Conservation (phyloP, 2,329 filamentous ascomycete genomes). For the Stagonosporopsis tanaceti region DNA sequence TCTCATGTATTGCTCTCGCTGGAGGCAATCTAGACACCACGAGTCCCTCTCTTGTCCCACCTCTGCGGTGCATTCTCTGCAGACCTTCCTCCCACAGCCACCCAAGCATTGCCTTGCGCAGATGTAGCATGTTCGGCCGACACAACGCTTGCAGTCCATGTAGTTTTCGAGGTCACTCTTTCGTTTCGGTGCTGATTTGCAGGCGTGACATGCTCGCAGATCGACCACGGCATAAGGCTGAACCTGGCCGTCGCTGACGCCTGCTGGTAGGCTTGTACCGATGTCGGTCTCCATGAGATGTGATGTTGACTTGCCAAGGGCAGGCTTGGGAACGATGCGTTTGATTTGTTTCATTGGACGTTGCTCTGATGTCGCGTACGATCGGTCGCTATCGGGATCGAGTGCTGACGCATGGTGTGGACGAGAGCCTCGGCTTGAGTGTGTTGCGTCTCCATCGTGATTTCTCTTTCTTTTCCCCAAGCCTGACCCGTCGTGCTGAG, state of each 20-base stretch:
- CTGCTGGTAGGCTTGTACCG: slow-evolving; percentile 1
- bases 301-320: slow-evolving; percentile 39
- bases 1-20: slow-evolving; percentile 30
- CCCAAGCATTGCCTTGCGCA: slow-evolving; percentile 71
- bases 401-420: slow-evolving; percentile 20
- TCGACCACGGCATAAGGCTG: slow-evolving; percentile 27
- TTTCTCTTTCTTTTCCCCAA: slow-evolving; percentile 45
- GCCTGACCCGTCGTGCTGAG: slow-evolving; percentile 24
- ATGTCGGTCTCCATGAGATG: slow-evolving; percentile 45
- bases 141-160: slow-evolving; percentile 69
- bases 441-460: slow-evolving; percentile 20
- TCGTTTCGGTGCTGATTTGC: slow-evolving; percentile 69
- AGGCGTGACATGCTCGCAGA: slow-evolving; percentile 69
- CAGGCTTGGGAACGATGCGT: slow-evolving; percentile 32
- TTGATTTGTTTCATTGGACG: slow-evolving; percentile 45
- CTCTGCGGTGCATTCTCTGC: slow-evolving; percentile 74
- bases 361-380: slow-evolving; percentile 28
- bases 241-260: neutral
- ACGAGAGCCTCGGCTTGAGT: slow-evolving; percentile 3
- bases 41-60: slow-evolving; percentile 70
- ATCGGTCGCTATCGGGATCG: slow-evolving; percentile 26
- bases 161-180: slow-evolving; percentile 72
- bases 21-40: slow-evolving; percentile 68
- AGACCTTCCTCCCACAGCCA: slow-evolving; percentile 61
- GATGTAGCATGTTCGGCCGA: slow-evolving; percentile 71